Evolutionary conservation across 2,329 filamentous ascomycete species (phyloP), one percentile per base, ranked within the genome.

Genomic region (Lachnellula cervina): DNA sequence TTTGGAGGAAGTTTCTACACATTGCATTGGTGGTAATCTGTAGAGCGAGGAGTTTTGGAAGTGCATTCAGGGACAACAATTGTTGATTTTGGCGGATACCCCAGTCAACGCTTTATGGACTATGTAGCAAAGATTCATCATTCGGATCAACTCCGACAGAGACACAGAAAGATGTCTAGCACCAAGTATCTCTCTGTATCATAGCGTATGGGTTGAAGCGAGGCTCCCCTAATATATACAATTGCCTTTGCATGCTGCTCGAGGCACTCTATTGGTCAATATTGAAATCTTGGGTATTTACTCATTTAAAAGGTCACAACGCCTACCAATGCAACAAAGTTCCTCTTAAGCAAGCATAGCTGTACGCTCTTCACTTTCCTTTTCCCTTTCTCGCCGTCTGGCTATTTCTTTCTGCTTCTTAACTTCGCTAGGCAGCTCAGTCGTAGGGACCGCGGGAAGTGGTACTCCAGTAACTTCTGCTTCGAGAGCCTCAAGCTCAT

Each of bases 401-500:
- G 60, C 63, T 43, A 64, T 64, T 5, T 63, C 67, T 50, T 67
- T 64, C 28, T 64, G 61, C 43, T 66, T 68, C 14, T 54, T 52
- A n/a, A 56, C 45, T 57, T 57, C 23, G 16, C 42, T 53, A 17
- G 54, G 60, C 21, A 64, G 53, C 48, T 61, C 57, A 7, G 49
- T 63, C 7, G 60, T 62, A n/a, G 69, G 68, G 35, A 66, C 68
- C 48, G 64, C 60, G 32, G 69, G 68, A 37, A 69, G 54, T 9
- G 62, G 58, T 43, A 66, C 59, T 35, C 72, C 73, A 42, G 70
- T 71, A 52, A 84, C 71, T 67, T 92, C 84, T 42, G 77, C 78
- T 71, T 92, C 88, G 62, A 99, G 78, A 1, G 86, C 87, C 54
- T 89, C 90, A 51, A 99, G 77, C 74, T 99, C 94, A 68, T 97